phyloP scores from a whole-genome alignment of 495 filamentous ascomycete genomes.

The Aspergillus mulundensis region DNA sequence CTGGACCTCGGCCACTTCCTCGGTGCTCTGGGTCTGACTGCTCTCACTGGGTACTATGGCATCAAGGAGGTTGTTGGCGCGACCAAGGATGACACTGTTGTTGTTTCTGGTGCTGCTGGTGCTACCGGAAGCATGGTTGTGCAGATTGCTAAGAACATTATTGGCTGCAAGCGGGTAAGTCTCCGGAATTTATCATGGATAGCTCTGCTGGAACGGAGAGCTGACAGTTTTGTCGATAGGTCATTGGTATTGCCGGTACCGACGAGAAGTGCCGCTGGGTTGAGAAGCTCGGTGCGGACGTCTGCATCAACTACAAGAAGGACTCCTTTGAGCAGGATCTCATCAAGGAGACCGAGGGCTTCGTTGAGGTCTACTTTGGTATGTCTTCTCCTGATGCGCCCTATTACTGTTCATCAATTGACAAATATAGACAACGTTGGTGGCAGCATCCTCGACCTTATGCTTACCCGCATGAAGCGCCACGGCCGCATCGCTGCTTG shows the following conservation, averaged over 20 bases:
- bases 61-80: slow-evolving; percentile 37
- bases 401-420: background rate
- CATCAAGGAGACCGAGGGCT: slow-evolving; percentile 54
- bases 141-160: slow-evolving; percentile 52
- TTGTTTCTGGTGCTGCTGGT: slow-evolving; percentile 47
- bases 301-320: slow-evolving; percentile 65
- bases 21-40: slow-evolving; percentile 47
- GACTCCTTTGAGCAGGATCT: slow-evolving; percentile 54
- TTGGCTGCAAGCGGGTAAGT: slow-evolving; percentile 48
- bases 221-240: slow-evolving; percentile 3
- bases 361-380: slow-evolving; percentile 61
- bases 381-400: background rate
- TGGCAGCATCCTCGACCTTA: slow-evolving; percentile 60
- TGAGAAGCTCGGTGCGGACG: slow-evolving; percentile 59
- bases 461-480: slow-evolving; percentile 50
- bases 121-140: slow-evolving; percentile 44
- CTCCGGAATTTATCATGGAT: background rate
- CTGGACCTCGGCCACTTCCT: slow-evolving; percentile 44
- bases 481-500: slow-evolving; percentile 59
- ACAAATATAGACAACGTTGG: slow-evolving; percentile 70
- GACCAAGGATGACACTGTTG: slow-evolving; percentile 37
- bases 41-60: slow-evolving; percentile 51
- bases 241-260: slow-evolving; percentile 60
- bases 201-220: background rate
- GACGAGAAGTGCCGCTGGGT: slow-evolving; percentile 63